These are phyloP conservation scores for Saprolegnia diclina DNA, from an alignment of 352 stramenopile species.

Conservation along the genomic window DNA sequence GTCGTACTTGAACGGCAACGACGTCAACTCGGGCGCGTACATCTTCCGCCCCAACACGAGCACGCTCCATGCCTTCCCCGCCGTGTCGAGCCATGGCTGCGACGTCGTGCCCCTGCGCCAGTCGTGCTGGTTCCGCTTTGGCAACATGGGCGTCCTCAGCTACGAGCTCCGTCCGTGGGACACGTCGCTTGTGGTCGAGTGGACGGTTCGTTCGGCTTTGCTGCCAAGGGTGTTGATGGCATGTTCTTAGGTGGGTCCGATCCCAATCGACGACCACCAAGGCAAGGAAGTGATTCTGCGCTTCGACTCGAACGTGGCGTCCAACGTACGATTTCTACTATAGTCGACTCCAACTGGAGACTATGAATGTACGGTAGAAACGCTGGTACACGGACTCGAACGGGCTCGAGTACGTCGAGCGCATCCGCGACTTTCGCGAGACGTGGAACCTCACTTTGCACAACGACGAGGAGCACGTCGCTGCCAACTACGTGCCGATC, in stretches of 20 bases:
- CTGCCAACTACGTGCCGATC: conserved; percentile 98
- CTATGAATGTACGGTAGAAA: conserved; percentile 4
- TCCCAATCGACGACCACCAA: conserved; percentile 68
- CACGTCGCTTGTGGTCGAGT: conserved; percentile 93
- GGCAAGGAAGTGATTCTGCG: conserved; percentile 96
- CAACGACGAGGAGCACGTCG: conserved; percentile 89
- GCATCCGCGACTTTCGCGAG: conserved; percentile 81
- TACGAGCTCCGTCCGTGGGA: conserved; percentile 82
- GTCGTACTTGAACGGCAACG: conserved; percentile 39
- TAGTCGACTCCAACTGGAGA: too few species aligned
- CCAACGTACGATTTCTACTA: conserved; percentile 22
- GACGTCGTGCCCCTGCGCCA: conserved; percentile 41
- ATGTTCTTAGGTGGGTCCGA: conserved; percentile 38
- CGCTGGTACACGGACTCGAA: conserved; percentile 94
- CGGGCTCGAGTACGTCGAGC: conserved; percentile 90
- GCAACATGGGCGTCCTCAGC: conserved; percentile 86
- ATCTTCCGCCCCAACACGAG: conserved; percentile 91
- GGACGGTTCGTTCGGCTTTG: conserved; percentile 48
- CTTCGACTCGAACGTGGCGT: conserved; percentile 66
- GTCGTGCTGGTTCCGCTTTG: conserved; percentile 71
- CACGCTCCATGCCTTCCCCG: conserved; percentile 43
- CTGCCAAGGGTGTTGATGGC: not conserved
- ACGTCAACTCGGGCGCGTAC: conserved; percentile 93
- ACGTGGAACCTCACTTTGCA: conserved; percentile 85
- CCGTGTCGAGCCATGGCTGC: conserved; percentile 23